Base-by-base conservation (phyloP, 108 stramenopile genomes). In the Seminavis robusta region DNA sequence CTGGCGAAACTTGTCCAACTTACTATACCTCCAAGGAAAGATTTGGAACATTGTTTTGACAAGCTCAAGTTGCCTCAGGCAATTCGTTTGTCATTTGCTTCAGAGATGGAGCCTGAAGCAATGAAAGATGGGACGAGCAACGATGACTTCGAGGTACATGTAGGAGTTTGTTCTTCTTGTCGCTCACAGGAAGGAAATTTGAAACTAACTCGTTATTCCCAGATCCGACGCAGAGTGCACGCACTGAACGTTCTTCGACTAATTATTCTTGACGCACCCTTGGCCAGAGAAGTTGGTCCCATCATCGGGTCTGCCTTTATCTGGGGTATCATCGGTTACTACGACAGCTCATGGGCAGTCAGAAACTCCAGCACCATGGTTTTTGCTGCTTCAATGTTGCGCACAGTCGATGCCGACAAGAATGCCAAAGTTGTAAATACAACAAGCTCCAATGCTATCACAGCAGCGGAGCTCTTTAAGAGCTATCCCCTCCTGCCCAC, bases 301-400 rank as follows among this genome's bases (percentile, higher is more conserved):
- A 52, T 77, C 45, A 42, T 74, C 25, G 78, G 78, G 4, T 73
- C 79, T 52, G 38, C 67, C 43, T 62, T 86, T 15, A 50, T 62
- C 15, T 9, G 9, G 36, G 36, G 10, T 37, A 45, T 76, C 10
- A 24, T 86, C 23, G 85, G 85, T 10, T 86, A 81, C 50, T 59
- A 49, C 17, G 80, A 81, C 33, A 29, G 55, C 0, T 53, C 69
- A n/a, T 86, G 85, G 85, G 56, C 74, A 5, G 75, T 82, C 1
- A 48, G 79, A 28, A 86, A 79, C 49, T 79, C 77, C 2, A 28
- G 78, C 17, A 82, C 85, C 2, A 86, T 86, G 85, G 78, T 81
- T 11, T 86, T 82, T 61, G 61, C 78, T 9, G 78, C 85, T 0
- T 54, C 64, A 16, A 82, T 86, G 85, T 42, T 80, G 6, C 67